Percentiles rank a stretch among this genome's conserved stretches.
Evolutionary conservation across 495 filamentous ascomycete species (phyloP).

Genomic region (Aspergillus biplanus): DNA sequence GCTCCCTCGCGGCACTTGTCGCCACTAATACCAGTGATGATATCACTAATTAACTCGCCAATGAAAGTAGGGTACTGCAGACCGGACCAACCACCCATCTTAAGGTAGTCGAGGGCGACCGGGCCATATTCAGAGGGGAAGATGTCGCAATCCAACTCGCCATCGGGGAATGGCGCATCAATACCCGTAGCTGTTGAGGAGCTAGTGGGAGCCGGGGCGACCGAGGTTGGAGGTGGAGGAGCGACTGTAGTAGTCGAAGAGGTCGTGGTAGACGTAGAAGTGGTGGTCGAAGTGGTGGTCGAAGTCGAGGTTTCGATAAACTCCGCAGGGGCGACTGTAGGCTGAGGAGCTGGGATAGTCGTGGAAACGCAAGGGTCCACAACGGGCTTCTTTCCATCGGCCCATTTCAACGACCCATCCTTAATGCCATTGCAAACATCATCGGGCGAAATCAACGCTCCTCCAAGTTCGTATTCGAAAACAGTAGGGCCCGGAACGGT

Average conservation of each 20-base stretch:
- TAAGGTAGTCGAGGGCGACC: conserved; percentile 67
- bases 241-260: conserved; percentile 27
- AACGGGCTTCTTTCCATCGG: conserved; percentile 31
- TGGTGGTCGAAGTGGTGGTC: conserved; percentile 10
- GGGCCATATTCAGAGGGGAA: conserved; percentile 90
- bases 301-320: conserved; percentile 35
- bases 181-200: conserved; percentile 53
- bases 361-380: conserved; percentile 37
- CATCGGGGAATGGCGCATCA: conserved; percentile 75
- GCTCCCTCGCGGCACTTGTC: conserved; percentile 59
- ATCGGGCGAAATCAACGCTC: conserved; percentile 51
- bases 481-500: conserved; percentile 57
- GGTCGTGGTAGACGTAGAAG: conserved; percentile 21
- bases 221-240: conserved; percentile 22
- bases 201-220: conserved; percentile 24
- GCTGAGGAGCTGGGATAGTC: conserved; percentile 24
- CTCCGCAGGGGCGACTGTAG: conserved; percentile 31
- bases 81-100: conserved; percentile 77
- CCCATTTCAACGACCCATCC: conserved; percentile 52
- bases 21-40: conserved; percentile 62
- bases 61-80: conserved; percentile 62
- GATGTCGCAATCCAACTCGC: conserved; percentile 65
- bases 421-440: conserved; percentile 66
- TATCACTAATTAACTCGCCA: conserved; percentile 55
- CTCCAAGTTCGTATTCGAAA: conserved; percentile 63